These are phyloP conservation scores for Ascosphaera aggregata DNA, from an alignment of 2,329 filamentous ascomycete genomes.

Conservation along the genomic window DNA sequence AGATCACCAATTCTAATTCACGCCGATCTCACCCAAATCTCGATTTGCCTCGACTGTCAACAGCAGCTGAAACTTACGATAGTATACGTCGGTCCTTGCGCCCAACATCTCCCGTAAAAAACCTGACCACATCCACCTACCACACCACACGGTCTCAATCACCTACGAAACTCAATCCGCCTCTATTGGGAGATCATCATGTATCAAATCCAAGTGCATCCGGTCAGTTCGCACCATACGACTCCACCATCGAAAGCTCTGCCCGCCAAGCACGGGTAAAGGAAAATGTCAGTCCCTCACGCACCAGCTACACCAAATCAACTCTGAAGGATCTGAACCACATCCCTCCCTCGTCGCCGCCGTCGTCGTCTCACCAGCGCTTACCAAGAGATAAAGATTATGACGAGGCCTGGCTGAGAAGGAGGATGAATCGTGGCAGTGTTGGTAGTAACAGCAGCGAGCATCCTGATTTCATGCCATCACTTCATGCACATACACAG, in stretches of 20 bases:
- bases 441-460: neutral
- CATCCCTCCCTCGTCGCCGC: neutral
- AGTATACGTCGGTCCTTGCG: conserved; percentile 55
- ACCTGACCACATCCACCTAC: no score
- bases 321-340: neutral
- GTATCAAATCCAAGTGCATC: neutral
- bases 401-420: neutral
- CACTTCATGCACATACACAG: neutral
- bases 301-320: neutral
- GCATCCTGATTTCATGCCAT: neutral
- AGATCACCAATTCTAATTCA: no score
- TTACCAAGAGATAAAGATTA: neutral
- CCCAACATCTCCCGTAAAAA: conserved; percentile 27
- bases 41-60: no score
- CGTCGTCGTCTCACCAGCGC: no score
- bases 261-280: neutral
- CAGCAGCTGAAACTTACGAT: conserved; percentile 43
- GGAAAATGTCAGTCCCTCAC: neutral
- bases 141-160: neutral
- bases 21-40: no score
- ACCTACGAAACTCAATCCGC: neutral
- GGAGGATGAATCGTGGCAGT: neutral
- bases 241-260: no score
- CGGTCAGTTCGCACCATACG: no score
- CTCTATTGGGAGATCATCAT: neutral